phyloP scores from a whole-genome alignment of 192 early-diverging fungal genomes.

The Entomortierella parvispora region DNA sequence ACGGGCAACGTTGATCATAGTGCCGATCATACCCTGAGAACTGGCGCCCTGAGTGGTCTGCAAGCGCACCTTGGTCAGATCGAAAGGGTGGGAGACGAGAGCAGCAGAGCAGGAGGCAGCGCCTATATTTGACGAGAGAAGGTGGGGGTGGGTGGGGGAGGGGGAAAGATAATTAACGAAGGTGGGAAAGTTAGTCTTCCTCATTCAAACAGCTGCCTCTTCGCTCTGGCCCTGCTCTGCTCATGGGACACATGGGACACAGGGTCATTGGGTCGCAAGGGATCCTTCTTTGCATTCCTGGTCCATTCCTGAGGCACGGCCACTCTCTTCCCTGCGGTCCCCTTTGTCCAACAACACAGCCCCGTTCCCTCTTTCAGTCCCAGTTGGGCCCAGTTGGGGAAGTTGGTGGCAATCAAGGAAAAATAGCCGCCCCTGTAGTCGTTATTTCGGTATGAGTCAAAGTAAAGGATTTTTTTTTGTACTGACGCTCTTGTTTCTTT shows the following conservation, averaged over 20 bases:
- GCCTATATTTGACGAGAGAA: conserved; percentile 46
- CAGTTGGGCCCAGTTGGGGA: neutral
- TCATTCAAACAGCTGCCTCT: too few relatives aligned
- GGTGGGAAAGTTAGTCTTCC: neutral
- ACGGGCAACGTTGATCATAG: conserved; percentile 75
- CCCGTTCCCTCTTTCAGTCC: too few relatives aligned
- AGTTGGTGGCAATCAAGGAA: neutral
- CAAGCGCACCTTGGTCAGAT: conserved; percentile 90
- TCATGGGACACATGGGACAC: too few relatives aligned
- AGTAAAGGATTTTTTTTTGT: too few relatives aligned
- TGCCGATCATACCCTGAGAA: conserved; percentile 71
- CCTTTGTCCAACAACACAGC: neutral
- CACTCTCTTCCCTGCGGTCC: neutral
- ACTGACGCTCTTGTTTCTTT: neutral
- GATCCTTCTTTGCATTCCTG: too few relatives aligned
- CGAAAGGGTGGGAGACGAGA: conserved; percentile 82
- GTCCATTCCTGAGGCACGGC: too few relatives aligned
- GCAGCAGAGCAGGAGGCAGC: conserved; percentile 67
- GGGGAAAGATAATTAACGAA: neutral
- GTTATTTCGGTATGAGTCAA: too few relatives aligned
- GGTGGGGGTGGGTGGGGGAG: conserved; percentile 12
- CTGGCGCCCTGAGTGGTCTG: conserved; percentile 80
- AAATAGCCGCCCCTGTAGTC: too few relatives aligned
- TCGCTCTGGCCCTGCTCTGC: too few relatives aligned
- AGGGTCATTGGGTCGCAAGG: too few relatives aligned